phyloP scores from a whole-genome alignment of 2,329 filamentous ascomycete genomes.

The Orbilia oligospora region DNA sequence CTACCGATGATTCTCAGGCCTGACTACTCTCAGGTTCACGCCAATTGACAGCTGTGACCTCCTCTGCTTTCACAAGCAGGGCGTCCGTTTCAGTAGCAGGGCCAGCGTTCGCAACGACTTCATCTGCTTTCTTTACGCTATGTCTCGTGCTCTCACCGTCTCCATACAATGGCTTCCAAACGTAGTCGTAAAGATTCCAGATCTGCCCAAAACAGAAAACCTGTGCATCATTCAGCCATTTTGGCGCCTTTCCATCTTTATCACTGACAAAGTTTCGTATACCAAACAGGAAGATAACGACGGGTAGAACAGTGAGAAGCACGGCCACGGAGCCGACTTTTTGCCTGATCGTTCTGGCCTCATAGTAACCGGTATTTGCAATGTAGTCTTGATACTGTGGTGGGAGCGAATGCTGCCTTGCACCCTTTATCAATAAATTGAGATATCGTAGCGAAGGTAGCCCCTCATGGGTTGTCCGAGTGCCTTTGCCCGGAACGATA shows the following conservation, averaged over 20 bases:
- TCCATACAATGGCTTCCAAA: constrained; percentile 80
- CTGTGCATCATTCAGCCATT: constrained; percentile 74
- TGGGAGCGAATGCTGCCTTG: constrained; percentile 83
- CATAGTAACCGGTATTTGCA: constrained; percentile 78
- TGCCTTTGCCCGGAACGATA: constrained; percentile 73
- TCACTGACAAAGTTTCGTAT: constrained; percentile 73
- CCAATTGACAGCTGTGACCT: constrained; percentile 17
- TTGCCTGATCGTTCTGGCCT: constrained; percentile 73
- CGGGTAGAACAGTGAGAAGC: constrained; percentile 73
- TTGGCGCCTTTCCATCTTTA: constrained; percentile 77
- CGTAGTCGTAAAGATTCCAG: constrained; percentile 77
- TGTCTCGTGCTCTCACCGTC: constrained; percentile 78
- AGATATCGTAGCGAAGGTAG: constrained; percentile 89
- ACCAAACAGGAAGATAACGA: constrained; percentile 72
- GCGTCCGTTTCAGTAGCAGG: constrained; percentile 30
- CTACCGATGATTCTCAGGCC: constrained; percentile 9
- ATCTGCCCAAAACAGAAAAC: constrained; percentile 72
- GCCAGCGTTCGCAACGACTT: constrained; percentile 8
- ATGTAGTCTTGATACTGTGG: constrained; percentile 83
- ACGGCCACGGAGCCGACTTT: constrained; percentile 76
- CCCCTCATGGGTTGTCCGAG: constrained; percentile 78
- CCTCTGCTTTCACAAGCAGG: constrained; percentile 30
- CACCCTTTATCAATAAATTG: constrained; percentile 82
- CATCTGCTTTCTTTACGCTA: constrained; percentile 21
- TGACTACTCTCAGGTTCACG: neutral